phyloP scores from a whole-genome alignment of 2,329 filamentous ascomycete genomes.

The Aureobasidium leucospermi region DNA sequence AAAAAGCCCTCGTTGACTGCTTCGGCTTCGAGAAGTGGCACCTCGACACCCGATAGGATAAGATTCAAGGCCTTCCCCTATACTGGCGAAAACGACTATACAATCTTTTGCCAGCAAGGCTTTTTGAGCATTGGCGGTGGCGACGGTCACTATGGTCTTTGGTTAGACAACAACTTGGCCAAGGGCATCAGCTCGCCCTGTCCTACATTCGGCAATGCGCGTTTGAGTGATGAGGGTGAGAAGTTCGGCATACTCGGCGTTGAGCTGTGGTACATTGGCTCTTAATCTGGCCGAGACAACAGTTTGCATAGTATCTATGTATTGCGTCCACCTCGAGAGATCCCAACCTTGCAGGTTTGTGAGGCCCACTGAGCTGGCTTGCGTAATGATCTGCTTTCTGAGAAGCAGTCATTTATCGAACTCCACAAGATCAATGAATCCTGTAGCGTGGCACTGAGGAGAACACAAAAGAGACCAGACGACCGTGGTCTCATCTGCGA shows the following conservation, averaged over 20 bases:
- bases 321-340: too few species aligned
- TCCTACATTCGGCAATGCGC: slow-evolving; percentile 91
- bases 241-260: slow-evolving; percentile 89
- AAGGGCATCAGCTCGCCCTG: slow-evolving; percentile 76
- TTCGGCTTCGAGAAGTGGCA: slow-evolving; percentile 30
- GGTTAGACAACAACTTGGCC: slow-evolving; percentile 81
- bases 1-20: slow-evolving; percentile 22
- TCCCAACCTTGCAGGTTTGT: too few species aligned
- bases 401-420: too few species aligned
- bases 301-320: background rate
- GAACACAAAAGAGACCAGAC: too few species aligned
- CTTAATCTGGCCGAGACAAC: slow-evolving; percentile 16
- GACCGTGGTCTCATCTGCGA: too few species aligned
- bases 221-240: slow-evolving; percentile 81
- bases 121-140: slow-evolving; percentile 80
- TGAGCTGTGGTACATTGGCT: slow-evolving; percentile 89
- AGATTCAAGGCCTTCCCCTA: slow-evolving; percentile 97
- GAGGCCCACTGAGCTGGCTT: too few species aligned
- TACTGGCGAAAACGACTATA: slow-evolving; percentile 91
- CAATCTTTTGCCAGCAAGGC: slow-evolving; percentile 81
- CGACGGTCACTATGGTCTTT: slow-evolving; percentile 86
- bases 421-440: too few species aligned
- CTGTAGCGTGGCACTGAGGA: too few species aligned
- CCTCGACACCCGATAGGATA: slow-evolving; percentile 63
- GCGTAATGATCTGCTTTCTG: too few species aligned